Evolutionary conservation across 2,329 filamentous ascomycete genomes (phyloP), one percentile per base, ranked within the genome.

Genomic region (Harringtonia aguacate): DNA sequence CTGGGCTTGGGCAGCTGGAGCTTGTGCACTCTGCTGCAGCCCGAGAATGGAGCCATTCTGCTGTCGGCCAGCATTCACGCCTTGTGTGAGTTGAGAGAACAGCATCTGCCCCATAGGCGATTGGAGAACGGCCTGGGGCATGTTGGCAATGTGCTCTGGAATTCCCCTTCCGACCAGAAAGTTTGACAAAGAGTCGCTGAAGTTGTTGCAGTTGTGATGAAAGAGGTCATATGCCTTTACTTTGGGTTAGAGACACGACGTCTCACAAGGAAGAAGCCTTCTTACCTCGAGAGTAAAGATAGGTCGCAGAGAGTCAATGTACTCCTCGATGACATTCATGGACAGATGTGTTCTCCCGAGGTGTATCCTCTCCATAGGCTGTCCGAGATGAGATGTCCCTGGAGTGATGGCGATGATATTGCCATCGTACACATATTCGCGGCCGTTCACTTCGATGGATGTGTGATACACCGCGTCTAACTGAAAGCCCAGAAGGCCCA

Each of bases 391-490:
- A 2, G 88, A 95, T 12, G 76, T 73, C 1, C 89, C 89, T 0
- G 92, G 86, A 10, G 69, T 65, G 48, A 90, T 87, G 43, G 81
- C 80, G 55, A 94, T 85, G 42, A 97, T 83, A 44, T 87, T 87
- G 44, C 85, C 81, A 48, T 94, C 90, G 53, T 89, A 97, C 55
- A 90, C 77, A 61, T 94, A 95, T 63, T 98, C 92, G 41, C 83
- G 74, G n/a, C 81, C 81, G 42, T 80, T 76, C 33, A 97, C 70
- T 35, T 95, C 82, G 43, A 98, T 80, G 0, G 89, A 86, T 0
- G 92, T 97, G 61, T 98, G 92, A 54, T 97, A 97, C 43, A 98
- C 79, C 43, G 92, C 92, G 61, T 97, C 90, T 40, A 95, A 86
- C 42, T 74, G 67, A 51, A 77, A 72, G 15, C 73, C 66, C 10